A percentile compares a stretch with the other conserved stretches of the same genome.
Conservation (phyloP, 768 basidiomycete genomes). For the Boletus subparvulus region DNA sequence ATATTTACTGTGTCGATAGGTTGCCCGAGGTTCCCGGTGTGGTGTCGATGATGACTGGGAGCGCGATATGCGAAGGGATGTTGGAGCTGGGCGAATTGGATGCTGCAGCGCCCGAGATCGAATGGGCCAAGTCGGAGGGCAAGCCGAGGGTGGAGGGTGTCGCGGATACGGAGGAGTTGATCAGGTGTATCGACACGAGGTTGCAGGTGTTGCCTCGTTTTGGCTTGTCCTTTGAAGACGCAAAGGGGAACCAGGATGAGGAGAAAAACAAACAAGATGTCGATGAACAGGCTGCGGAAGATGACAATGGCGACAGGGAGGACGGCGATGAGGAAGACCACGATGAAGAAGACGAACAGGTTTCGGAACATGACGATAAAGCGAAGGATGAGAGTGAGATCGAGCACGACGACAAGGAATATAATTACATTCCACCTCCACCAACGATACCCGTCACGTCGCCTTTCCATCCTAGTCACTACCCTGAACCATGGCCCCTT, state of each 20-base stretch:
- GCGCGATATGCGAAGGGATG: conserved; percentile 15
- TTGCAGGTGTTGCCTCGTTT: not conserved
- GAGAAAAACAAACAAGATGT: not conserved
- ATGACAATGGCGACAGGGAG: too few species aligned
- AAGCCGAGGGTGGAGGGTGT: conserved; percentile 18
- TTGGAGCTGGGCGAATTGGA: conserved; percentile 17
- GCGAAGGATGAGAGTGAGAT: not conserved
- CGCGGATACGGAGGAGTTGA: conserved; percentile 16
- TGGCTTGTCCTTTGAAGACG: too few species aligned
- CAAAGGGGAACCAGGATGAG: not conserved
- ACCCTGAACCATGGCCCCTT: conserved; percentile 43
- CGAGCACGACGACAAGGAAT: not conserved
- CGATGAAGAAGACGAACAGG: not conserved
- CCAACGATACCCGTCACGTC: conserved; percentile 14
- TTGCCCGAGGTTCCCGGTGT: not conserved
- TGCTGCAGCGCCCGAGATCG: conserved; percentile 12
- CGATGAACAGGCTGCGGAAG: too few species aligned
- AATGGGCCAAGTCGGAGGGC: conserved; percentile 25
- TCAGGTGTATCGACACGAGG: conserved; percentile 5
- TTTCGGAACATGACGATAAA: not conserved
- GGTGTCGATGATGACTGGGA: conserved; percentile 17
- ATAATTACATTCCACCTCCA: conserved; percentile 3
- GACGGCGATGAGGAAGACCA: too few species aligned
- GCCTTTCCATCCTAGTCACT: conserved; percentile 35
- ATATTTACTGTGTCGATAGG: conserved; percentile 19